phyloP scores from a whole-genome alignment of 176 grass and related monocot species.

The Alopecurus myosuroides region DNA sequence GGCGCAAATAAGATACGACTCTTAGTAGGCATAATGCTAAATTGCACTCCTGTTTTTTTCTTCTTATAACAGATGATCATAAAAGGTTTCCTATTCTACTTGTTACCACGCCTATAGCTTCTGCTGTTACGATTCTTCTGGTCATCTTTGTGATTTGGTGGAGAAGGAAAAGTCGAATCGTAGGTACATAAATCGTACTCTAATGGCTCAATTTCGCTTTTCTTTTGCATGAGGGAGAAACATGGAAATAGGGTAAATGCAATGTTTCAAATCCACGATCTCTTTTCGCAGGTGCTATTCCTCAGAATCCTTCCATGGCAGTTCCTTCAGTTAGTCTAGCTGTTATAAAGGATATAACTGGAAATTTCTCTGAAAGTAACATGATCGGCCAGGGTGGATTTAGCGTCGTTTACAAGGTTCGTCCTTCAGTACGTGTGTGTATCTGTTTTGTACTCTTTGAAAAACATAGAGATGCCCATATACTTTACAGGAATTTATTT shows the following conservation, averaged over 20 bases:
- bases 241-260: background rate
- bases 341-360: background rate
- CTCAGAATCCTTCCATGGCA: background rate
- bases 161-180: background rate
- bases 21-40: background rate
- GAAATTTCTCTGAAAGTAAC: conserved; percentile 22
- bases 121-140: background rate
- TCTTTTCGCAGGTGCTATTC: background rate
- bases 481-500: background rate
- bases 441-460: background rate
- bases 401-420: conserved; percentile 23
- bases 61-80: background rate
- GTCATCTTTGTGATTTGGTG: background rate
- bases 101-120: background rate
- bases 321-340: conserved; percentile 7
- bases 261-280: background rate
- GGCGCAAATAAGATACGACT: no score
- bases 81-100: background rate
- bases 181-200: background rate
- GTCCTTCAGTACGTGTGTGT: background rate
- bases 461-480: background rate
- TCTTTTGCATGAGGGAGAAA: background rate
- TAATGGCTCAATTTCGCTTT: background rate
- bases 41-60: background rate
- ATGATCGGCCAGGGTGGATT: conserved; percentile 29